Conservation (phyloP, 805 yeast genomes). For the Cyberlindnera nakhonratchasimensis region DNA sequence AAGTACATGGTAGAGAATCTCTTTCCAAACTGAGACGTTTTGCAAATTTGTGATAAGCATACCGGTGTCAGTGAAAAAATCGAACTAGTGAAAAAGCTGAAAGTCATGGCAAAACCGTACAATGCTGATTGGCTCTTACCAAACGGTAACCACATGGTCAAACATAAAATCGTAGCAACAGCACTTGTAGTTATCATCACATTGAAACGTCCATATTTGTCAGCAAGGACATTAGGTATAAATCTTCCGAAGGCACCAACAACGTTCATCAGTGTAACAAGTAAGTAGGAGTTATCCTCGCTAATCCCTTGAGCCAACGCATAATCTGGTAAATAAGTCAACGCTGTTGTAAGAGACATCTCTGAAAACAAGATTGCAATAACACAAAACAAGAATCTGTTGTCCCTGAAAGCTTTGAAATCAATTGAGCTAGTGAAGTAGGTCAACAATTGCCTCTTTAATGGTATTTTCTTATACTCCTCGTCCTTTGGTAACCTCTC, state of each 20-base stretch:
- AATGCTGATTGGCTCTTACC: constrained; percentile 43
- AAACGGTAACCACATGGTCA: constrained; percentile 64
- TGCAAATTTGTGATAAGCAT: constrained; percentile 60
- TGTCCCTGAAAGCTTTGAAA: constrained; percentile 18
- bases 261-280: constrained; percentile 43
- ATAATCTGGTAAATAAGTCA: constrained; percentile 51
- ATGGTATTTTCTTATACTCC: constrained; percentile 25
- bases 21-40: constrained; percentile 61
- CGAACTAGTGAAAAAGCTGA: constrained; percentile 61
- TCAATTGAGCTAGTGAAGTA: constrained; percentile 30
- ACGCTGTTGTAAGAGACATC: constrained; percentile 38
- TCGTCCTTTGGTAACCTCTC: constrained; percentile 41
- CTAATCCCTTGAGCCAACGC: constrained; percentile 42
- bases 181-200: constrained; percentile 34
- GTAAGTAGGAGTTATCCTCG: constrained; percentile 38
- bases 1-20: constrained; percentile 66
- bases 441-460: constrained; percentile 24
- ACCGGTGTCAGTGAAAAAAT: constrained; percentile 65
- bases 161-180: constrained; percentile 43
- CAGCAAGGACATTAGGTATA: constrained; percentile 40
- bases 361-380: constrained; percentile 22
- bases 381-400: constrained; percentile 41
- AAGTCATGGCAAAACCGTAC: constrained; percentile 49
- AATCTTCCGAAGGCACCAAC: constrained; percentile 41
- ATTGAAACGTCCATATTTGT: constrained; percentile 38